phyloP scores from a whole-genome alignment of 2,329 filamentous ascomycete species.

The Aspergillus tubingensis region DNA sequence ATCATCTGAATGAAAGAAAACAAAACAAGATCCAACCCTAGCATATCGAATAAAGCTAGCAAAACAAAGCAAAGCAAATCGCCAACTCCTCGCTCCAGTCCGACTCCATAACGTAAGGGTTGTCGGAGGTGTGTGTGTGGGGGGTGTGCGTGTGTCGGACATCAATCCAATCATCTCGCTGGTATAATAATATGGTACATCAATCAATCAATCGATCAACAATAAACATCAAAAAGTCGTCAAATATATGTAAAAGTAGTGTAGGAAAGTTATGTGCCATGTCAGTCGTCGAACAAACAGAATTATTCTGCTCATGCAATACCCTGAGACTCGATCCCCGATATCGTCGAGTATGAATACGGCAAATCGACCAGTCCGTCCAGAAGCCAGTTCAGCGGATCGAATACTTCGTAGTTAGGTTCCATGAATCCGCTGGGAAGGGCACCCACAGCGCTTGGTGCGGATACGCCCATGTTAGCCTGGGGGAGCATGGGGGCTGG shows the following conservation, averaged over 20 bases:
- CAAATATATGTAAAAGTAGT: constrained; percentile 6
- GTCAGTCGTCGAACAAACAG: background rate
- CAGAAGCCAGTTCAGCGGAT: constrained; percentile 90
- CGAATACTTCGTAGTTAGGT: constrained; percentile 82
- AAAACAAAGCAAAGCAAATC: constrained; percentile 2
- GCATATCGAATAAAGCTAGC: background rate
- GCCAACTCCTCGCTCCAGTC: background rate
- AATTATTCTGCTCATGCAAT: constrained; percentile 30
- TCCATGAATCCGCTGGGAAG: constrained; percentile 60
- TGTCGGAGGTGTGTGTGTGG: too few species aligned
- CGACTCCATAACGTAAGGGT: background rate
- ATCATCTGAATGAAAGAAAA: constrained; percentile 1
- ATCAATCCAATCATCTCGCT: too few species aligned
- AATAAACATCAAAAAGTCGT: constrained; percentile 5
- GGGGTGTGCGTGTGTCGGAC: too few species aligned
- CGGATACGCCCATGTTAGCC: constrained; percentile 32
- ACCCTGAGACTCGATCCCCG: constrained; percentile 48
- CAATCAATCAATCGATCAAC: constrained; percentile 5
- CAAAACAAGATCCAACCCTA: background rate
- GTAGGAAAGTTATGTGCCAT: constrained; percentile 1
- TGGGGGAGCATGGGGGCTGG: constrained; percentile 39
- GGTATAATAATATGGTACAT: constrained; percentile 3
- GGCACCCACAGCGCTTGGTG: constrained; percentile 26
- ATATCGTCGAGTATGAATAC: constrained; percentile 63
- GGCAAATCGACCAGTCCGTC: constrained; percentile 83